Conservation (phyloP, 1,139 yeast species). For the Debaryomycetaceae sp. region DNA sequence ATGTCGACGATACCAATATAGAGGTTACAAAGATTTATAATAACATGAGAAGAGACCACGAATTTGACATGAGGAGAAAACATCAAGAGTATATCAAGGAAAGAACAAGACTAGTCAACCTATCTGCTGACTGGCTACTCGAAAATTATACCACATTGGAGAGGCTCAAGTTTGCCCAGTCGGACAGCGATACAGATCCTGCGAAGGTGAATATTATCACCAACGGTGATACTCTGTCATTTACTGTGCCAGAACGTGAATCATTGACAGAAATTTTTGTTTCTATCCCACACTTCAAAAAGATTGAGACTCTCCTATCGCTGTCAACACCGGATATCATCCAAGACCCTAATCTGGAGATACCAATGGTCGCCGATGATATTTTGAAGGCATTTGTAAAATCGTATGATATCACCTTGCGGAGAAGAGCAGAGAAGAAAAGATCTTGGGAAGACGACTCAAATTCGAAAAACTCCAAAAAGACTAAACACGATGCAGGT, state of each 20-base stretch:
- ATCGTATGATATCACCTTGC: not conserved
- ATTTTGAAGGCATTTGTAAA: not conserved
- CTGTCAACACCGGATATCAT: not conserved
- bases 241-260: not conserved
- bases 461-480: not conserved
- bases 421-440: not conserved
- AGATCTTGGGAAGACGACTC: not conserved
- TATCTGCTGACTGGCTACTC: constrained; percentile 17
- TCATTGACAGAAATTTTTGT: not conserved
- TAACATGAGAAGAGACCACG: constrained; percentile 22
- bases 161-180: not conserved
- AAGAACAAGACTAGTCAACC: constrained; percentile 7
- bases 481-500: not conserved
- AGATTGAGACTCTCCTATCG: not conserved
- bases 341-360: not conserved
- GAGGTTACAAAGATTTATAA: constrained; percentile 19
- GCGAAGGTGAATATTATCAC: constrained; percentile 2
- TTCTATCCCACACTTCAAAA: not conserved
- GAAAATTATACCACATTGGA: constrained; percentile 6
- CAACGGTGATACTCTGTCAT: not conserved
- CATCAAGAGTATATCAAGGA: constrained; percentile 9
- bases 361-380: not conserved
- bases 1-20: constrained; percentile 18
- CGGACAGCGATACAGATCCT: not conserved
- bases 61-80: constrained; percentile 12